Conservation (phyloP, 2,329 filamentous ascomycete species). For the Claviceps maximensis region DNA sequence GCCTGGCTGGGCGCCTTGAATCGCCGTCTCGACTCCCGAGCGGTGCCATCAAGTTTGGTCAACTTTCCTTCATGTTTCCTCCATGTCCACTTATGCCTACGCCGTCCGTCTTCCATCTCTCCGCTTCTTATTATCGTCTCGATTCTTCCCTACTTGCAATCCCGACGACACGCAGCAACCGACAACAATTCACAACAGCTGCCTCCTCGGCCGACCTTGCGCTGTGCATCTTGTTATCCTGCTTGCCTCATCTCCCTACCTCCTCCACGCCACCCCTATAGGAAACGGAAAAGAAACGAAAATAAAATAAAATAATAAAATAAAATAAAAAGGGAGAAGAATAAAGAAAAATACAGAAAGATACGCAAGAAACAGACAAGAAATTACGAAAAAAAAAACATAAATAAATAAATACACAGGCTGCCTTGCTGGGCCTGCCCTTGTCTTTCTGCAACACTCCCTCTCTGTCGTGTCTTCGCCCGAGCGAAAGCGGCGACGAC, state of each 20-base stretch:
- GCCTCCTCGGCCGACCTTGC: not conserved
- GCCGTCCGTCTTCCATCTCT: not conserved
- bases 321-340: not conserved
- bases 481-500: conserved; percentile 20
- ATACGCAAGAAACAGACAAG: not conserved
- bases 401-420: too few species aligned
- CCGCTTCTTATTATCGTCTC: not conserved
- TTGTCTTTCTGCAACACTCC: conserved; percentile 11
- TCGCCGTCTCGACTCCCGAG: not conserved
- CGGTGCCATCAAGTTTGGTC: not conserved
- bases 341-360: not conserved
- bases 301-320: not conserved
- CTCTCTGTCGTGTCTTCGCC: conserved; percentile 21
- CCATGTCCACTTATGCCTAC: too few species aligned
- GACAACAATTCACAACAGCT: not conserved
- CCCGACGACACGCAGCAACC: not conserved
- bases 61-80: too few species aligned
- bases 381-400: not conserved
- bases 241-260: not conserved
- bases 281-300: not conserved
- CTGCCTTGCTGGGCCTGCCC: conserved; percentile 9
- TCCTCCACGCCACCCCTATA: not conserved
- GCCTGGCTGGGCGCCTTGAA: too few species aligned
- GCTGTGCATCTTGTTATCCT: not conserved
- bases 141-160: too few species aligned